Conservation (phyloP, 805 yeast genomes). For the Kodamaea fukazawae region DNA sequence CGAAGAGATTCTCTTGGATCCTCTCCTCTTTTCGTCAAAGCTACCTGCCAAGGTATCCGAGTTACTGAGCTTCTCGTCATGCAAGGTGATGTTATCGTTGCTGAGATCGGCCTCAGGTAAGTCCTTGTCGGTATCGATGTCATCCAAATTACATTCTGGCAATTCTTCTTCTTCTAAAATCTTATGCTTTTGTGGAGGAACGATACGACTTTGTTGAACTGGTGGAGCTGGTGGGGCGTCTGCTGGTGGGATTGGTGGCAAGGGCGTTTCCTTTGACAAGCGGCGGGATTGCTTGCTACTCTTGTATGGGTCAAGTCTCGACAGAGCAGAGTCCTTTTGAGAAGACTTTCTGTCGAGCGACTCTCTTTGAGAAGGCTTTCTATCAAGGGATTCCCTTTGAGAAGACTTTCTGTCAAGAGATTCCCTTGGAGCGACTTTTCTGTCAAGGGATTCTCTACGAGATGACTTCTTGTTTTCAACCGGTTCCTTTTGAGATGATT, state of each 20-base stretch:
- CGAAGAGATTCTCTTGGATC: conserved; percentile 8
- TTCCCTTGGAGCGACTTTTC: too few relatives aligned
- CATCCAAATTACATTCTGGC: conserved; percentile 12
- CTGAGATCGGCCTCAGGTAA: background rate
- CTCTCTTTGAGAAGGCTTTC: too few relatives aligned
- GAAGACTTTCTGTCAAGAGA: too few relatives aligned
- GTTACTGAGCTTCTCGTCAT: conserved; percentile 9
- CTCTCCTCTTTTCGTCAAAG: conserved; percentile 2
- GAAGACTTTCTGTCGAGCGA: too few relatives aligned
- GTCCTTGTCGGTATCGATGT: conserved; percentile 1
- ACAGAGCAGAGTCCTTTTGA: background rate
- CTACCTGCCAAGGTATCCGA: conserved; percentile 8
- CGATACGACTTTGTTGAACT: background rate
- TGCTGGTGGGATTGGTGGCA: conserved; percentile 5
- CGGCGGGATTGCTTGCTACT: conserved; percentile 5
- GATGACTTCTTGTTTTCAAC: too few relatives aligned
- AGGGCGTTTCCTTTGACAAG: conserved; percentile 4
- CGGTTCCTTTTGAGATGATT: too few relatives aligned
- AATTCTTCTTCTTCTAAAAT: conserved; percentile 12
- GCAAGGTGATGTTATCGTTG: background rate
- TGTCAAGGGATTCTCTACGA: too few relatives aligned
- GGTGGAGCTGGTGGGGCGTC: conserved; percentile 1
- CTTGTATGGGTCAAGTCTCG: conserved; percentile 1
- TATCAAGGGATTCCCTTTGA: too few relatives aligned
- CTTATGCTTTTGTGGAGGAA: background rate